Percentiles rank a stretch among this genome's conserved stretches.
Evolutionary conservation across 805 yeast genomes (phyloP).

Genomic region (Lipomyces kockii): DNA sequence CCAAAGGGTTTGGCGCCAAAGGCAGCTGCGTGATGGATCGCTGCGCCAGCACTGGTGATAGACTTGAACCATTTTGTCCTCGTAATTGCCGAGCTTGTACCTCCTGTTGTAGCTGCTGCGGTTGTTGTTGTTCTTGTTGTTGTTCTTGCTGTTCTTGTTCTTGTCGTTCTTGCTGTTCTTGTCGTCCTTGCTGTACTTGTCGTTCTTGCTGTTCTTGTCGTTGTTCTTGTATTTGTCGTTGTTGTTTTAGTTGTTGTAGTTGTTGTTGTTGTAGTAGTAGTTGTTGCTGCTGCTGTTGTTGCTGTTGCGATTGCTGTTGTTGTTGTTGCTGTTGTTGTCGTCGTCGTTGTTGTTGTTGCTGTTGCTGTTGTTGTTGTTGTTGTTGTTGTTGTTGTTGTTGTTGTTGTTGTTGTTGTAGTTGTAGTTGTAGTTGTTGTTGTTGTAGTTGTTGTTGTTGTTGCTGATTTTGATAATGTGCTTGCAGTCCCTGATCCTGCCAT

Average conservation of each 20-base stretch:
- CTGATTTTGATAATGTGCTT: neutral
- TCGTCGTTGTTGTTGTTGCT: neutral
- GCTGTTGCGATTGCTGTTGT: neutral
- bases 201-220: no score
- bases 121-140: neutral
- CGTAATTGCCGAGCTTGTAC: neutral
- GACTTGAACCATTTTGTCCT: neutral
- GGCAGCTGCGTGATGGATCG: neutral
- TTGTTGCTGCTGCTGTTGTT: neutral
- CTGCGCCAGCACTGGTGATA: neutral
- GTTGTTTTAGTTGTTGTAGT: neutral
- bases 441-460: neutral
- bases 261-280: neutral
- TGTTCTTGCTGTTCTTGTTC: neutral
- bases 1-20: neutral
- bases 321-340: no score
- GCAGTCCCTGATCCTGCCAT: neutral
- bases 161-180: neutral
- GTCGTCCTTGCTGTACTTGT: neutral
- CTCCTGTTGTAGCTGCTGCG: neutral
- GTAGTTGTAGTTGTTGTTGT: neutral
- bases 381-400: neutral
- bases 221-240: neutral
- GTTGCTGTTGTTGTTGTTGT: neutral
- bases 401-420: neutral